A percentile compares a stretch with the other conserved stretches of the same genome.
Conservation (phyloP, 2,329 filamentous ascomycete species). For the Magnaporthiopsis incrustans region DNA sequence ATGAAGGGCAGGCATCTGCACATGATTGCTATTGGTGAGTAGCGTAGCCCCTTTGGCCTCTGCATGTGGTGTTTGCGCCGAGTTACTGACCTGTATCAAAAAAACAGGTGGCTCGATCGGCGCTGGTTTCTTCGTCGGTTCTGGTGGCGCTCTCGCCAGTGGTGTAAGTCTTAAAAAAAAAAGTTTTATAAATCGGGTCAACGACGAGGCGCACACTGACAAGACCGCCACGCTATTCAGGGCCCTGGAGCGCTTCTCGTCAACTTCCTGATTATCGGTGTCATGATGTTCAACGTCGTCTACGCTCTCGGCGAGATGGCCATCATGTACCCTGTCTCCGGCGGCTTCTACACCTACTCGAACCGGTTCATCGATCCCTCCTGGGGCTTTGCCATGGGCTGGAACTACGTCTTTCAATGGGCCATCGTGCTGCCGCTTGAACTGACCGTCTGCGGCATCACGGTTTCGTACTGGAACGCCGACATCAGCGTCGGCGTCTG, state of each 20-base stretch:
- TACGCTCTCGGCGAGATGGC: constrained; percentile 53
- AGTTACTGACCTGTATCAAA: too few relatives aligned
- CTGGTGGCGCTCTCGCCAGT: constrained; percentile 38
- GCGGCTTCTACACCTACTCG: constrained; percentile 50
- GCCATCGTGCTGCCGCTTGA: constrained; percentile 38
- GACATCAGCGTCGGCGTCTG: constrained; percentile 35
- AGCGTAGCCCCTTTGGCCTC: neutral
- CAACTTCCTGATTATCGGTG: constrained; percentile 46
- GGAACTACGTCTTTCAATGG: constrained; percentile 44
- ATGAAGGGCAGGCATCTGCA: constrained; percentile 17
- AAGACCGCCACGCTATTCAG: constrained; percentile 13
- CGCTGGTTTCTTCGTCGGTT: constrained; percentile 55
- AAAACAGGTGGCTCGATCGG: constrained; percentile 43
- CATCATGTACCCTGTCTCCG: constrained; percentile 47
- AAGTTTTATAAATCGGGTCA: neutral
- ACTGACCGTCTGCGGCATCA: constrained; percentile 39
- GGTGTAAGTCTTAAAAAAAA: constrained; percentile 27
- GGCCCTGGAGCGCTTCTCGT: constrained; percentile 35
- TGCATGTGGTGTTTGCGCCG: neutral
- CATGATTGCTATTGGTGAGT: constrained; percentile 16
- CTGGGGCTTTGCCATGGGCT: constrained; percentile 44
- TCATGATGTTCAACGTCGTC: constrained; percentile 55
- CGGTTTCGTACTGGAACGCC: constrained; percentile 40
- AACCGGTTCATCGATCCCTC: constrained; percentile 50
- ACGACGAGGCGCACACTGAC: neutral